These are phyloP conservation scores for Parascedosporium putredinis DNA, from an alignment of 2,329 filamentous ascomycete genomes.

Conservation along the genomic window DNA sequence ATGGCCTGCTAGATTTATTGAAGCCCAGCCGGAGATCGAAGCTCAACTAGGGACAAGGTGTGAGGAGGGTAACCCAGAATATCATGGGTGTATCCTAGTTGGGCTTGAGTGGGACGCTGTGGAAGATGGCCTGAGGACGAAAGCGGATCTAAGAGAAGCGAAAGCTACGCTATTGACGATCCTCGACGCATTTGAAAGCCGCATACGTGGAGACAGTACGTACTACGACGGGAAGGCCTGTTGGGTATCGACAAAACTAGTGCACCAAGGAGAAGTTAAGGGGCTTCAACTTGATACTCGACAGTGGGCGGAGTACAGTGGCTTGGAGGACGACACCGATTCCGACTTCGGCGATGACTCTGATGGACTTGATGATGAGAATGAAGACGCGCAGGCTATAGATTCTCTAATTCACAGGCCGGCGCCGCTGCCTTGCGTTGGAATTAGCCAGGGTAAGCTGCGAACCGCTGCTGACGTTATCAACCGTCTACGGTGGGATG, in stretches of 20 bases:
- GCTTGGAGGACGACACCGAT: constrained; percentile 30
- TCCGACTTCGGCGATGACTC: constrained; percentile 26
- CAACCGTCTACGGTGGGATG: constrained; percentile 50
- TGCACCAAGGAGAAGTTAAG: constrained; percentile 27
- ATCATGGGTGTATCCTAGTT: constrained; percentile 51
- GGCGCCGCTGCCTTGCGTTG: too few relatives aligned
- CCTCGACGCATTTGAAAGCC: constrained; percentile 36
- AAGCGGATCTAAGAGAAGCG: constrained; percentile 24
- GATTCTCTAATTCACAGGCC: too few relatives aligned
- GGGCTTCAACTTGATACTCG: constrained; percentile 34
- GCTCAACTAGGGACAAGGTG: too few relatives aligned
- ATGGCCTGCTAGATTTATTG: constrained; percentile 52
- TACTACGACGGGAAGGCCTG: constrained; percentile 38
- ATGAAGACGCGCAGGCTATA: too few relatives aligned
- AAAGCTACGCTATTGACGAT: constrained; percentile 32
- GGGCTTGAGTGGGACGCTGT: constrained; percentile 35
- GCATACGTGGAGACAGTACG: constrained; percentile 32
- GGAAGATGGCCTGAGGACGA: constrained; percentile 21
- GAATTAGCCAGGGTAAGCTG: constrained; percentile 42
- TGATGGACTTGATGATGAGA: constrained; percentile 20
- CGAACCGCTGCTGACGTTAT: constrained; percentile 48
- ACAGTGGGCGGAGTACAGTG: constrained; percentile 39
- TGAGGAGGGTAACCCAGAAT: constrained; percentile 28
- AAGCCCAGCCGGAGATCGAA: constrained; percentile 11
- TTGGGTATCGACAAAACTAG: constrained; percentile 36